A percentile compares a stretch with the other conserved stretches of the same genome.
Evolutionary conservation across 108 stramenopile genomes (phyloP).

Genomic region (Pseudonitzschia multistriata): DNA sequence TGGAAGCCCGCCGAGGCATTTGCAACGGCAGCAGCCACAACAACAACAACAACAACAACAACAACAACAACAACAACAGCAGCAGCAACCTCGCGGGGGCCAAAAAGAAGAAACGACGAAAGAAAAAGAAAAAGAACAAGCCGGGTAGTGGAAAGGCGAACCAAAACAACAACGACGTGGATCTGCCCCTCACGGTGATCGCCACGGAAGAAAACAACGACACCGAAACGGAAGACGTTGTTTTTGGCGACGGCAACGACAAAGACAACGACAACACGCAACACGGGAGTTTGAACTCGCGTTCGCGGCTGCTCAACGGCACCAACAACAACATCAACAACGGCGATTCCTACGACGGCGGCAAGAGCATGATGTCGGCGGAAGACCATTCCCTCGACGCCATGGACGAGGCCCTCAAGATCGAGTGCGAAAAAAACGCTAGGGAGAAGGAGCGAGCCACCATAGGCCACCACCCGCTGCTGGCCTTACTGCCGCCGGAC

Average conservation of each 20-base stretch:
- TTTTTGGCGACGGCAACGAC: not conserved
- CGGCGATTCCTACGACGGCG: not conserved
- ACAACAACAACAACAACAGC: not conserved
- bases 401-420: slow-evolving; percentile 29
- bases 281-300: too few species aligned
- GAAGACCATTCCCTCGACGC: slow-evolving; percentile 12
- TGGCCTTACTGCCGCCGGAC: slow-evolving; percentile 5
- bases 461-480: not conserved
- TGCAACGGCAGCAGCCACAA: not conserved
- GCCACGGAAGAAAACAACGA: slow-evolving; percentile 8
- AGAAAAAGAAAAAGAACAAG: slow-evolving; percentile 34
- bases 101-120: slow-evolving; percentile 20
- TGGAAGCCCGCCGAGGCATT: not conserved
- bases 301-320: not conserved
- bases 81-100: not conserved
- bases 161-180: slow-evolving; percentile 12
- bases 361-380: slow-evolving; percentile 6
- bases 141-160: slow-evolving; percentile 22
- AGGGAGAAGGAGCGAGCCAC: not conserved
- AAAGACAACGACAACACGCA: not conserved
- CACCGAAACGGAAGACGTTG: slow-evolving; percentile 1
- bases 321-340: not conserved
- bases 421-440: slow-evolving; percentile 1
- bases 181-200: not conserved
- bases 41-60: not conserved